phyloP scores from a whole-genome alignment of 2,329 filamentous ascomycete species.

The Fusarium dimerum region DNA sequence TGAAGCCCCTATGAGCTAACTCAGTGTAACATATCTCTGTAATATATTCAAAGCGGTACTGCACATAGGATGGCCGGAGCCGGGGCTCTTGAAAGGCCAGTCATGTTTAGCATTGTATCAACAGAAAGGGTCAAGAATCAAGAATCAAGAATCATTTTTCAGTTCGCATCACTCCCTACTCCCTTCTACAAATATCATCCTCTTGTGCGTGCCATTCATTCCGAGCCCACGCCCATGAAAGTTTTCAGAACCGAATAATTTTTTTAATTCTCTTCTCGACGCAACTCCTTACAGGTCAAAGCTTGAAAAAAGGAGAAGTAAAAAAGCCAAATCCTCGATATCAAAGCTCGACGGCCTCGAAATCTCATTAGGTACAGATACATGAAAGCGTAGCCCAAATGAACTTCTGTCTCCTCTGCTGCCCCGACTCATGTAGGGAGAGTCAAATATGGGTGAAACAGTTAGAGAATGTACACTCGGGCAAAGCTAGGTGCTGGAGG shows the following conservation, averaged over 20 bases:
- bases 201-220: not conserved
- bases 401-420: constrained; percentile 24
- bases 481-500: constrained; percentile 16
- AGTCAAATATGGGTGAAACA: constrained; percentile 25
- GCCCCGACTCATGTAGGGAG: constrained; percentile 18
- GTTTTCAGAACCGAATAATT: constrained; percentile 29
- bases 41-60: constrained; percentile 6
- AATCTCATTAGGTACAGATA: constrained; percentile 42
- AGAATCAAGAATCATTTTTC: constrained; percentile 2
- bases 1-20: constrained; percentile 65
- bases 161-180: constrained; percentile 21
- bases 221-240: constrained; percentile 1
- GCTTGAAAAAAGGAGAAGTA: constrained; percentile 9
- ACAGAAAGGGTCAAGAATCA: constrained; percentile 20
- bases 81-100: constrained; percentile 7
- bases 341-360: constrained; percentile 29
- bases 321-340: constrained; percentile 32
- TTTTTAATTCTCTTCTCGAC: constrained; percentile 33
- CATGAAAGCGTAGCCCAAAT: constrained; percentile 29
- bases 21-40: constrained; percentile 15
- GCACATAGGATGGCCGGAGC: not conserved
- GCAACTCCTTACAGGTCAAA: constrained; percentile 37
- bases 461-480: constrained; percentile 19
- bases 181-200: constrained; percentile 6
- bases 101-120: constrained; percentile 24